phyloP scores from a whole-genome alignment of 2,329 filamentous ascomycete genomes.

The Akanthomyces muscarius region DNA sequence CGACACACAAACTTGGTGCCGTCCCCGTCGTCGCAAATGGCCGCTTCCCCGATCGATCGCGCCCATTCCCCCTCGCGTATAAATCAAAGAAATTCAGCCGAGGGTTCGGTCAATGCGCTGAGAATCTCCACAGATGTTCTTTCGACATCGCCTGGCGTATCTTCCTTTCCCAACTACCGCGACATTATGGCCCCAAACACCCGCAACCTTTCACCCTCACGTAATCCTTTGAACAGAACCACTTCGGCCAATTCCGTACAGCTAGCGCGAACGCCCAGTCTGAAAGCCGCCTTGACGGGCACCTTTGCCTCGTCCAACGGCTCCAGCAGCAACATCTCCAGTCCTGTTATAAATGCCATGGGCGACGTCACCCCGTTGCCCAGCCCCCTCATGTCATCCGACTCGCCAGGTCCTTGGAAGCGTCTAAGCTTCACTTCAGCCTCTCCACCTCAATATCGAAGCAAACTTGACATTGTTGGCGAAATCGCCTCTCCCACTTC shows the following conservation, averaged over 20 bases:
- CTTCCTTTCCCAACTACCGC: conserved; percentile 12
- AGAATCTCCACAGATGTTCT: conserved; percentile 13
- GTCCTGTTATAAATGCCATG: conserved; percentile 71
- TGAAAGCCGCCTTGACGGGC: conserved; percentile 52
- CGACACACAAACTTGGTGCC: background rate
- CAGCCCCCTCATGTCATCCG: conserved; percentile 63
- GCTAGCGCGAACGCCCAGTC: conserved; percentile 57
- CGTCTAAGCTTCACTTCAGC: conserved; percentile 44
- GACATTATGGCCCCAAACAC: background rate
- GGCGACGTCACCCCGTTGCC: conserved; percentile 75
- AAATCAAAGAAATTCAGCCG: background rate
- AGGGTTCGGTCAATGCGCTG: conserved; percentile 7
- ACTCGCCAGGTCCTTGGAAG: conserved; percentile 66
- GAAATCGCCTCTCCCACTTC: conserved; percentile 29
- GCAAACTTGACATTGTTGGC: conserved; percentile 24
- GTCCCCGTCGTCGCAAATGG: conserved; percentile 3
- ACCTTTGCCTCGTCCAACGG: conserved; percentile 49
- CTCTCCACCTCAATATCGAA: conserved; percentile 35
- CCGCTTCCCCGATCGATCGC: background rate
- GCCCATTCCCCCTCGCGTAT: background rate
- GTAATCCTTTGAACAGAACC: conserved; percentile 29
- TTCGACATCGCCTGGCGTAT: background rate
- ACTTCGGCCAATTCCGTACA: conserved; percentile 36
- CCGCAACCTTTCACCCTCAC: conserved; percentile 20
- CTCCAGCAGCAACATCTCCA: conserved; percentile 65